These are phyloP conservation scores for Xylaria sp. DNA, from an alignment of 2,329 filamentous ascomycete genomes.

Conservation along the genomic window DNA sequence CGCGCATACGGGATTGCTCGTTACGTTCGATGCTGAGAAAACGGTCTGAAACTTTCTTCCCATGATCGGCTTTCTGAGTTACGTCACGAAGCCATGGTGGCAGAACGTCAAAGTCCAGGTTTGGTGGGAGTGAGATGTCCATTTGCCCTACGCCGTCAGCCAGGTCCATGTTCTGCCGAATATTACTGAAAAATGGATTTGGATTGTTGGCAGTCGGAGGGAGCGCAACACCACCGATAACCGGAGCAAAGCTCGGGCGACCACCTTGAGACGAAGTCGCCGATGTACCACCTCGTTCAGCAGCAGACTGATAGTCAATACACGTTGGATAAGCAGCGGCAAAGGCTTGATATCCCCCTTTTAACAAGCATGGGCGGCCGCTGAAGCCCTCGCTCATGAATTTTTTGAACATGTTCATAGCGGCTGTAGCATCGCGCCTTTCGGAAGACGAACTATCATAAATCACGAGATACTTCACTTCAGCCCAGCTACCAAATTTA, in stretches of 20 bases:
- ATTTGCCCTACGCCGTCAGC: constrained; percentile 91
- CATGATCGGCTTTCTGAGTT: constrained; percentile 73
- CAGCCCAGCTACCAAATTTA: constrained; percentile 81
- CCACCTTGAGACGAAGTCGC: constrained; percentile 58
- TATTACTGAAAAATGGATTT: constrained; percentile 95
- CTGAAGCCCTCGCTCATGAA: constrained; percentile 86
- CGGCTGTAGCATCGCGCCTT: constrained; percentile 81
- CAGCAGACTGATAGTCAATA: constrained; percentile 65
- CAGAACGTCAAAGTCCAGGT: constrained; percentile 63
- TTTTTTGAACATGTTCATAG: constrained; percentile 91
- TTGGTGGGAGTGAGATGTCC: constrained; percentile 62
- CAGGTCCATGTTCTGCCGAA: constrained; percentile 95
- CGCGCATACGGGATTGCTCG: constrained; percentile 93
- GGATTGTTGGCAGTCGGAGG: constrained; percentile 74
- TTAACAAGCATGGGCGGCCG: constrained; percentile 78
- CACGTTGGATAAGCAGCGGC: constrained; percentile 71
- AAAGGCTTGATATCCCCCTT: constrained; percentile 84
- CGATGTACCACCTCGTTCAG: constrained; percentile 63
- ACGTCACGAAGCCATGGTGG: constrained; percentile 83
- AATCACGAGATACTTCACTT: constrained; percentile 81
- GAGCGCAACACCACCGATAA: constrained; percentile 90
- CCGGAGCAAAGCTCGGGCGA: constrained; percentile 68
- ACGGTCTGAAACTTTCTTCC: constrained; percentile 82
- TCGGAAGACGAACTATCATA: constrained; percentile 85
- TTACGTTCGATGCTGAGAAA: constrained; percentile 86